phyloP scores from a whole-genome alignment of 139 green algal species.

The Eudorina sp. region DNA sequence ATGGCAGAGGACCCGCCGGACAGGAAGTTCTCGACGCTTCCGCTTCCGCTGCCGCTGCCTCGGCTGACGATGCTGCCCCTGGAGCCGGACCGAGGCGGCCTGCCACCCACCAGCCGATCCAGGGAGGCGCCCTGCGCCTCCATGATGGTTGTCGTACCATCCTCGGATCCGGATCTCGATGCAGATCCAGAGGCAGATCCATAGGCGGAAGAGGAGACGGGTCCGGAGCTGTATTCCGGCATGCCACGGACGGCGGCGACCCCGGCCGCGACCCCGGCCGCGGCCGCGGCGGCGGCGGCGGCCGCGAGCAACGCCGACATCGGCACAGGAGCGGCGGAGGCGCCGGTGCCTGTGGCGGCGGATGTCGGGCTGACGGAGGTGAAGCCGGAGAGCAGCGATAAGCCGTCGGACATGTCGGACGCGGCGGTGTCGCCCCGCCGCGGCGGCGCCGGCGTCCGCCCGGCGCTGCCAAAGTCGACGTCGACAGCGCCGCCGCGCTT shows the following conservation, averaged over 20 bases:
- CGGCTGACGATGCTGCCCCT: too few species aligned
- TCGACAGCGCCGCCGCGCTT: neutral
- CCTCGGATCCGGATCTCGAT: neutral
- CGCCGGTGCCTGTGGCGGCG: too few species aligned
- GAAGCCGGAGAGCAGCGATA: neutral
- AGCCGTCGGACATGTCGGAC: neutral
- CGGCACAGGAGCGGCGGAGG: too few species aligned
- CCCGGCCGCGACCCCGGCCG: neutral
- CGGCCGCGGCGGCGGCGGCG: too few species aligned
- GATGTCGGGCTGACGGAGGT: neutral
- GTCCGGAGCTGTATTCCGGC: neutral
- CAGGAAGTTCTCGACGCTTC: neutral
- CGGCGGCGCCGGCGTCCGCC: neutral
- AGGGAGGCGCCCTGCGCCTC: constrained; percentile 8
- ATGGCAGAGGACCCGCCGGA: neutral
- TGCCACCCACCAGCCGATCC: neutral
- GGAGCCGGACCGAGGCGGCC: neutral
- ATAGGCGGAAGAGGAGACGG: neutral
- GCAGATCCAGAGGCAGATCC: neutral
- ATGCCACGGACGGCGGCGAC: neutral
- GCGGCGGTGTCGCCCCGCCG: neutral
- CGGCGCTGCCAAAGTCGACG: neutral
- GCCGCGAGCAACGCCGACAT: too few species aligned
- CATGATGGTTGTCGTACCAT: constrained; percentile 18
- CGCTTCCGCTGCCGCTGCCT: neutral